Conservation (phyloP, 2,329 filamentous ascomycete genomes). For the Cladosporium sphaerospermum region DNA sequence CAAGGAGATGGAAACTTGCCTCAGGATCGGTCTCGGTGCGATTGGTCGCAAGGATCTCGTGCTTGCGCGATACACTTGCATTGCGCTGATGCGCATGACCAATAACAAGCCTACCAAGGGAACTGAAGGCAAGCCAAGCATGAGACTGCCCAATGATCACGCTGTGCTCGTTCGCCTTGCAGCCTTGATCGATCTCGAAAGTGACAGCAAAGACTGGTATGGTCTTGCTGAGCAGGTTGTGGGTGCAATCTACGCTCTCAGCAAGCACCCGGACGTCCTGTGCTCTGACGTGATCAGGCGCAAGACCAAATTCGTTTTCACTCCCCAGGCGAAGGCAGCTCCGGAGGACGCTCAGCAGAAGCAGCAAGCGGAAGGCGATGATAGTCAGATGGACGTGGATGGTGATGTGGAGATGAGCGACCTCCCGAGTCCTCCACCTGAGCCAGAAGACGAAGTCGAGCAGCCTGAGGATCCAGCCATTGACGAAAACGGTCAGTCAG, state of each 20-base stretch:
- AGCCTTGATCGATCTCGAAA: slow-evolving; percentile 76
- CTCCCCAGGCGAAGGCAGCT: slow-evolving; percentile 38
- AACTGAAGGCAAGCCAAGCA: slow-evolving; percentile 56
- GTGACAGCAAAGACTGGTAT: slow-evolving; percentile 87
- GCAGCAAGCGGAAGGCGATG: slow-evolving; percentile 15
- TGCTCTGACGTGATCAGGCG: slow-evolving; percentile 85
- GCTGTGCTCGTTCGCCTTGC: slow-evolving; percentile 76
- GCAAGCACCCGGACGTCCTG: slow-evolving; percentile 87
- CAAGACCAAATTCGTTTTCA: slow-evolving; percentile 78
- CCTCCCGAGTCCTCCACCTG: slow-evolving; percentile 20
- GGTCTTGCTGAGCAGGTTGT: slow-evolving; percentile 95
- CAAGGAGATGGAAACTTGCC: slow-evolving; percentile 89
- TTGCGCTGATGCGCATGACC: slow-evolving; percentile 86
- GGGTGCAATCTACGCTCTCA: slow-evolving; percentile 86
- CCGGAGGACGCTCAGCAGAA: slow-evolving; percentile 22
- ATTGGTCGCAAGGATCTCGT: slow-evolving; percentile 77
- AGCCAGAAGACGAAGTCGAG: slow-evolving; percentile 17
- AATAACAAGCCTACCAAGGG: slow-evolving; percentile 74
- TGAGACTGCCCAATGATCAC: slow-evolving; percentile 85
- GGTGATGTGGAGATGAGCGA: slow-evolving; percentile 35
- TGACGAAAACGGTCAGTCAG: slow-evolving; percentile 26
- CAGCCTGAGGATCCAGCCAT: slow-evolving; percentile 18
- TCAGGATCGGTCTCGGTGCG: slow-evolving; percentile 78
- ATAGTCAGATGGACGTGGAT: slow-evolving; percentile 28
- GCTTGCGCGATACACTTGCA: slow-evolving; percentile 90